Percentiles rank a stretch among this genome's conserved stretches.
phyloP scores from a whole-genome alignment of 768 basidiomycete species.

The Collybia sordida region DNA sequence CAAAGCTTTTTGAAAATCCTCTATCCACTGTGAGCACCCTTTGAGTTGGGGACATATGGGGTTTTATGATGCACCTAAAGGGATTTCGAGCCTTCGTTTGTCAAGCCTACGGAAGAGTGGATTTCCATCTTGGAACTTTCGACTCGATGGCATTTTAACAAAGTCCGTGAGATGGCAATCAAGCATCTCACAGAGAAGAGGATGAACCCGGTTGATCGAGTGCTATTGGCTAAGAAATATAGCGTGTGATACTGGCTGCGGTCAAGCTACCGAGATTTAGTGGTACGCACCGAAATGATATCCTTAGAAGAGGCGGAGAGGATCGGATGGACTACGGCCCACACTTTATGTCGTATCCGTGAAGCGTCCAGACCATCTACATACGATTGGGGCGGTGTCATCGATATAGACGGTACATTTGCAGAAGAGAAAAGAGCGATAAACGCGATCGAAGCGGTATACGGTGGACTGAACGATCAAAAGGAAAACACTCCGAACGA shows the following conservation, averaged over 20 bases:
- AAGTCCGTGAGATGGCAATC: slow-evolving; percentile 27
- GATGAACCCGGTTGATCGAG: slow-evolving; percentile 23
- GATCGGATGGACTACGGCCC: slow-evolving; percentile 23
- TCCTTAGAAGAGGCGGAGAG: slow-evolving; percentile 20
- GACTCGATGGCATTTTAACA: slow-evolving; percentile 34
- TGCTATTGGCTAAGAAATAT: slow-evolving; percentile 30
- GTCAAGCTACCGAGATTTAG: slow-evolving; percentile 23
- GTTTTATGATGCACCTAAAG: neutral
- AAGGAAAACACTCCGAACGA: too few species aligned
- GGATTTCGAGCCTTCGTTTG: neutral
- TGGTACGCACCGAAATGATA: slow-evolving; percentile 20
- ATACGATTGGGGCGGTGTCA: too few species aligned
- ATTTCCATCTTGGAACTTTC: slow-evolving; percentile 36
- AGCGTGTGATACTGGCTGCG: slow-evolving; percentile 32
- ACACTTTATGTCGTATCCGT: slow-evolving; percentile 16
- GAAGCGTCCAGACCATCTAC: slow-evolving; percentile 6
- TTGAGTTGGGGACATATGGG: neutral
- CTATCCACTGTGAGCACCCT: slow-evolving; percentile 21
- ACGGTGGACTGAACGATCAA: too few species aligned
- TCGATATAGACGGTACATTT: neutral
- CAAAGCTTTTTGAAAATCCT: slow-evolving; percentile 18
- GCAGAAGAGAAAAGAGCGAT: neutral
- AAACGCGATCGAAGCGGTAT: too few species aligned
- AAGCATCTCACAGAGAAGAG: slow-evolving; percentile 16
- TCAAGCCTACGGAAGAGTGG: slow-evolving; percentile 28